Base-by-base conservation (phyloP, 495 filamentous ascomycete genomes). In the Podospora didyma region DNA sequence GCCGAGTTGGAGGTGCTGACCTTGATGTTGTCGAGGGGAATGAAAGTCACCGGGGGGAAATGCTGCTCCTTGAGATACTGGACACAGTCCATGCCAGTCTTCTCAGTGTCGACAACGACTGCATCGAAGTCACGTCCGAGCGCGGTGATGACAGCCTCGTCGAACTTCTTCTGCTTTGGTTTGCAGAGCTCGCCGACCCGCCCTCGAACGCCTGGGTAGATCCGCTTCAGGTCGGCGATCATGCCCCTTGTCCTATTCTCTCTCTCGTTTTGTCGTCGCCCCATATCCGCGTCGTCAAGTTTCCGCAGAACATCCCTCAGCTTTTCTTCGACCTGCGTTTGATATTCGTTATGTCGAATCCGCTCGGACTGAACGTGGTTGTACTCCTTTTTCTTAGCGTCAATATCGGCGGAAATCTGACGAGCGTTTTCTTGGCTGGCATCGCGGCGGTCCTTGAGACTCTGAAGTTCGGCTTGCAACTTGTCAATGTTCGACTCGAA, bases 1-100 rank as follows among this genome's bases (percentile, higher is more conserved):
- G 89, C 92, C 12, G 90, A 89, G 66, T 95, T 94, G 54, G 90
- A 80, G 10, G 88, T 83, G 64, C 87, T 90, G 64, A 96, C 89
- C 61, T 97, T 94, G 65, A 99, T 96, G 22, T 96, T 96, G 73
- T 99, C 94, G 12, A 97, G 80, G 0, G 94, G 94, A 53, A 97
- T 88, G 70, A 97, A 97, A 1, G 89, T 97, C 54, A 91, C 86
- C 58, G 90, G 89, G 22, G 89, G 85, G 20, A 86, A 82, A 34
- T 88, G 85, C 65, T 97, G 91, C 52, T 96, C 92, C 56, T 90
- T 90, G 46, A 97, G 81, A 70, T 95, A 94, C 63, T 96, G 86
- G 44, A 99, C 93, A 65, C 92, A 97, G 58, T 97, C 90, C 59
- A 89, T 88, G 26, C 89, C 95, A 0, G 86, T 92, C 76, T 94